Base-by-base conservation (phyloP, 371 early-diverging fungal species). In the Mortierella sp. region DNA sequence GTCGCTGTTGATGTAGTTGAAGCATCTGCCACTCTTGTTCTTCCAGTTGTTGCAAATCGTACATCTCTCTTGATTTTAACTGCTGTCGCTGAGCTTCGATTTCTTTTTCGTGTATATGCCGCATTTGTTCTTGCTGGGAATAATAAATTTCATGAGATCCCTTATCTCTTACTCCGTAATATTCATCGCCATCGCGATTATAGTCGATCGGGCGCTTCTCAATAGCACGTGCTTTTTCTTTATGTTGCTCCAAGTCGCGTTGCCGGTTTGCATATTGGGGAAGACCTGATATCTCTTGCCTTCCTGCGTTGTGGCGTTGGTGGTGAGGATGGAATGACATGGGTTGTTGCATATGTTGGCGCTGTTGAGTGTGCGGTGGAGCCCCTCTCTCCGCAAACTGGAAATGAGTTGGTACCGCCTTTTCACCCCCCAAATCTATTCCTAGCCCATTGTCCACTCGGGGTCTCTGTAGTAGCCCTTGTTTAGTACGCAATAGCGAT, bases 401-500 rank as follows among this genome's bases (percentile, higher is more conserved):
- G 9, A 6, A 15, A 26, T 42, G 3, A 42, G 13, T 12, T 23
- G 40, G 8, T 12, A 5, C 23, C 3, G 23, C 43, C 23, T 13
- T 40, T 2, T 60, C 61, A 3, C 23, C 40, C 9, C 8, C 35
- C 22, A 9, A 34, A 34, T n/a, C 7, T 47, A 47, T n/a, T 47
- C 47, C 47, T 7, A n/a, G 34, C 23, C 61, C 28, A 47, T 47
- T 34, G 26, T 35, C 53, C 37, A 37, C 17, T 9, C 66, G 66
- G 23, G 58, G 31, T n/a, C 19, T 66, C 57, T 66, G 57, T n/a
- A 32, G 7, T n/a, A 58, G 58, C 1, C 66, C 66, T 15, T 58
- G 49, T 47, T 66, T 53, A 7, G n/a, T 43, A 2, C 22, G 43
- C 35, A 66, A 12, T 23, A 66, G 32, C 6, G 47, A 42, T 2